Evolutionary conservation across 768 basidiomycete genomes (phyloP).

Genomic region (Xerocomellus dryophilus): DNA sequence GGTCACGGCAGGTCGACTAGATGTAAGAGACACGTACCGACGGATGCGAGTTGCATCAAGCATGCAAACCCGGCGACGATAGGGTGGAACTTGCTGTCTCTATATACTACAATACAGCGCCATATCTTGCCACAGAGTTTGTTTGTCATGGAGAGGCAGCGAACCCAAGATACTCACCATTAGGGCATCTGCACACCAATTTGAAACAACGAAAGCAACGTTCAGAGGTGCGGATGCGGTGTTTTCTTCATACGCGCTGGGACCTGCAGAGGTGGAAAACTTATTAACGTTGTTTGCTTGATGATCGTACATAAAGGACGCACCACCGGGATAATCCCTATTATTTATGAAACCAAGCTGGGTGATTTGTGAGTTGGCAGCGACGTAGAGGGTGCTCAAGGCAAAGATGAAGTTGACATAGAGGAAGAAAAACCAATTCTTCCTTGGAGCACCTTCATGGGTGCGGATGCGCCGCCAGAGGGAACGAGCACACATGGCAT

Average conservation of each 20-base stretch:
- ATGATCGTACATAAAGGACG: background rate
- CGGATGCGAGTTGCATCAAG: conserved; percentile 23
- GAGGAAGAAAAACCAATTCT: conserved; percentile 28
- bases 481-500: conserved; percentile 26
- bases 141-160: background rate
- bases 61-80: conserved; percentile 16
- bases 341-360: conserved; percentile 31
- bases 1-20: background rate
- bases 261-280: conserved; percentile 13
- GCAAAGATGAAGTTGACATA: conserved; percentile 31
- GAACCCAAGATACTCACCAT: conserved; percentile 21
- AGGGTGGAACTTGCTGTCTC: conserved; percentile 22
- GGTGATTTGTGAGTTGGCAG: conserved; percentile 23
- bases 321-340: conserved; percentile 33
- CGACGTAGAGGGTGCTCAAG: conserved; percentile 29
- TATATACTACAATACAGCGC: conserved; percentile 33
- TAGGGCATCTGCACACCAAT: conserved; percentile 31
- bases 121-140: conserved; percentile 23
- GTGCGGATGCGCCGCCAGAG: conserved; percentile 25
- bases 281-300: too few species aligned
- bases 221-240: conserved; percentile 28
- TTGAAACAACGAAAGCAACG: conserved; percentile 28
- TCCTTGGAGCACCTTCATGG: conserved; percentile 5
- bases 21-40: conserved; percentile 15
- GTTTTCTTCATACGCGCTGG: conserved; percentile 22